These are phyloP conservation scores for Lanmaoa pseudosensibilis DNA, from an alignment of 768 basidiomycete species.

Conservation along the genomic window DNA sequence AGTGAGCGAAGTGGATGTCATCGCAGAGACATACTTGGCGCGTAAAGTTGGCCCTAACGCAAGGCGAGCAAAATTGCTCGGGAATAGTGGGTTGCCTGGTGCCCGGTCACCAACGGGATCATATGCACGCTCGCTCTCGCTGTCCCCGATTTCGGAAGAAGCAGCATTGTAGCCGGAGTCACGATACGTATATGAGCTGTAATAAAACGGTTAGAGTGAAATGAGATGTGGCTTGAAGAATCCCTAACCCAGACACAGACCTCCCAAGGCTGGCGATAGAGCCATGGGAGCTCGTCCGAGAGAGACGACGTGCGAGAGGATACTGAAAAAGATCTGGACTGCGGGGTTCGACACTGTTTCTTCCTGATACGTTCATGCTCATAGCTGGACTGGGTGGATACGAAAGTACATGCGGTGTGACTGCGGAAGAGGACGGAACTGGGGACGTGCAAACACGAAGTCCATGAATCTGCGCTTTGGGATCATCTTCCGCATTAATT, in stretches of 20 bases:
- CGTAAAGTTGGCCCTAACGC: constrained; percentile 63
- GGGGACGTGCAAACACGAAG: constrained; percentile 53
- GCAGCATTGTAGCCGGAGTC: constrained; percentile 11
- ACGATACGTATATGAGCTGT: constrained; percentile 18
- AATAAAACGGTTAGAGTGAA: not conserved
- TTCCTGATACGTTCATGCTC: constrained; percentile 14
- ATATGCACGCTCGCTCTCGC: constrained; percentile 37
- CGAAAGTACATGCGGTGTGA: constrained; percentile 28
- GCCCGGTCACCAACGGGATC: constrained; percentile 60
- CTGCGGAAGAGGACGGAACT: constrained; percentile 28
- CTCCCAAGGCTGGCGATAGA: constrained; percentile 30
- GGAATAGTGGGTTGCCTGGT: constrained; percentile 79
- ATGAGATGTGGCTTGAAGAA: not conserved
- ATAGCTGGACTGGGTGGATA: constrained; percentile 23
- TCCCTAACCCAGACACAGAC: constrained; percentile 23
- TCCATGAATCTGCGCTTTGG: constrained; percentile 50
- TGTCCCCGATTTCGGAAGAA: constrained; percentile 27
- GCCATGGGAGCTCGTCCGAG: constrained; percentile 27
- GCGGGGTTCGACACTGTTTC: constrained; percentile 26
- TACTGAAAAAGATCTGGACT: constrained; percentile 23
- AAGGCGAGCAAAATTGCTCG: constrained; percentile 73
- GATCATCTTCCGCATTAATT: constrained; percentile 17
- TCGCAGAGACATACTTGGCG: constrained; percentile 43
- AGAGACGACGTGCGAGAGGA: constrained; percentile 25
- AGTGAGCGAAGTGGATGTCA: not conserved